Percentiles rank a stretch among this genome's conserved stretches.
phyloP scores from a whole-genome alignment of 768 basidiomycete species.

The Leucocoprinus birnbaumii region DNA sequence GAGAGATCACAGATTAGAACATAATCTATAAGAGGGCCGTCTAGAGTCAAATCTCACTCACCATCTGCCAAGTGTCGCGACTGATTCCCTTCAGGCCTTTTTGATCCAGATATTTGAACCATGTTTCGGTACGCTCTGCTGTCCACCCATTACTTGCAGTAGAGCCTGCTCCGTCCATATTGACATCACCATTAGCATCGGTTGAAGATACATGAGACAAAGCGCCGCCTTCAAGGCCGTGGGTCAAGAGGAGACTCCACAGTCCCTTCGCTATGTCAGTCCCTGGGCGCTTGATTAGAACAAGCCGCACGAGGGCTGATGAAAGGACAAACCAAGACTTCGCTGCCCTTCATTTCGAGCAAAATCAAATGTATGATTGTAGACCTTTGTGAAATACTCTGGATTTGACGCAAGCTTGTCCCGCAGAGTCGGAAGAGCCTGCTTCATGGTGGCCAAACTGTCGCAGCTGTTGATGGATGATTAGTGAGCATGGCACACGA shows the following conservation, averaged over 20 bases:
- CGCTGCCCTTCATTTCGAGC: slow-evolving; percentile 74
- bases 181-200: slow-evolving; percentile 43
- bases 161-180: slow-evolving; percentile 39
- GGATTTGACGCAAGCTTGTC: slow-evolving; percentile 60
- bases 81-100: slow-evolving; percentile 75
- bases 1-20: slow-evolving; percentile 2
- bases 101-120: slow-evolving; percentile 73
- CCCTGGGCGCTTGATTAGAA: slow-evolving; percentile 30
- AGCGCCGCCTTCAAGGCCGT: slow-evolving; percentile 67
- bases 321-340: slow-evolving; percentile 57
- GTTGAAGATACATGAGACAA: slow-evolving; percentile 37
- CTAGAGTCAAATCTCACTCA: slow-evolving; percentile 27
- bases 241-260: slow-evolving; percentile 75
- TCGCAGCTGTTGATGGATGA: slow-evolving; percentile 49
- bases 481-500: background rate
- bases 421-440: slow-evolving; percentile 50
- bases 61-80: slow-evolving; percentile 90
- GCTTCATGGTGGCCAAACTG: slow-evolving; percentile 58
- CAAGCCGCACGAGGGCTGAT: background rate
- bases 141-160: slow-evolving; percentile 47
- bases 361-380: slow-evolving; percentile 80
- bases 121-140: slow-evolving; percentile 60
- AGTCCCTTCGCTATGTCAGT: slow-evolving; percentile 73
- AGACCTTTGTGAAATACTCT: slow-evolving; percentile 74
- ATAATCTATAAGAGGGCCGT: background rate